phyloP scores from a whole-genome alignment of 1,284 basidiomycete species.

The Mycena sp. region DNA sequence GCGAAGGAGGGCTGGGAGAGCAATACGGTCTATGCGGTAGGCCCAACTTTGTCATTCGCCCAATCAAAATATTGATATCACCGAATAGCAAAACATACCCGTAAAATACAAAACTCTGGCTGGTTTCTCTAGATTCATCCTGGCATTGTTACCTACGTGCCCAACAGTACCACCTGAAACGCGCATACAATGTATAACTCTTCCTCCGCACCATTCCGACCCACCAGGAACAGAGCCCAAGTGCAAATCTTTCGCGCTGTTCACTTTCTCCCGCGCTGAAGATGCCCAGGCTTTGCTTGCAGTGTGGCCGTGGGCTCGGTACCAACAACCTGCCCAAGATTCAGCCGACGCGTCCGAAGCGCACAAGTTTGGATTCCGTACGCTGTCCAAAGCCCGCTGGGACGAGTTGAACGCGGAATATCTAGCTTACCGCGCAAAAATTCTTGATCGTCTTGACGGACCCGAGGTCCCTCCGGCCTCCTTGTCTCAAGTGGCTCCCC shows the following conservation, averaged over 20 bases:
- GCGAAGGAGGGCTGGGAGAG: constrained; percentile 62
- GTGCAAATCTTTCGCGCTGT: constrained; percentile 78
- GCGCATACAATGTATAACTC: constrained; percentile 59
- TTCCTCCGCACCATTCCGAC: constrained; percentile 72
- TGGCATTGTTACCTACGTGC: constrained; percentile 46
- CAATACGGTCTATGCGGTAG: constrained; percentile 72
- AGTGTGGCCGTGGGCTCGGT: constrained; percentile 68
- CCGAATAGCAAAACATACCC: constrained; percentile 75
- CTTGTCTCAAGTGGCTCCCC: neutral
- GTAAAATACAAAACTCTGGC: constrained; percentile 55
- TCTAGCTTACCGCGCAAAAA: constrained; percentile 59
- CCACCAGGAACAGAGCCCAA: constrained; percentile 57
- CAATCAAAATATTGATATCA: neutral
- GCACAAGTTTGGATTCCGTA: constrained; percentile 64
- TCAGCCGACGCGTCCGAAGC: constrained; percentile 51
- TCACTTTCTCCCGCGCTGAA: constrained; percentile 55
- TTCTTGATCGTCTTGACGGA: constrained; percentile 42
- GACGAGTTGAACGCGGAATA: constrained; percentile 71
- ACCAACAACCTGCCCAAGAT: neutral
- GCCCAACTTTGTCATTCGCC: constrained; percentile 27
- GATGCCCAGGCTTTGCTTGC: constrained; percentile 54
- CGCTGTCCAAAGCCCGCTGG: constrained; percentile 67
- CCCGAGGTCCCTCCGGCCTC: constrained; percentile 34
- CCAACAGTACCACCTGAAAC: constrained; percentile 24
- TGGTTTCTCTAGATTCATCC: constrained; percentile 56